Base-by-base conservation (phyloP, 495 filamentous ascomycete genomes). In the Xanthoparmelia taractica region DNA sequence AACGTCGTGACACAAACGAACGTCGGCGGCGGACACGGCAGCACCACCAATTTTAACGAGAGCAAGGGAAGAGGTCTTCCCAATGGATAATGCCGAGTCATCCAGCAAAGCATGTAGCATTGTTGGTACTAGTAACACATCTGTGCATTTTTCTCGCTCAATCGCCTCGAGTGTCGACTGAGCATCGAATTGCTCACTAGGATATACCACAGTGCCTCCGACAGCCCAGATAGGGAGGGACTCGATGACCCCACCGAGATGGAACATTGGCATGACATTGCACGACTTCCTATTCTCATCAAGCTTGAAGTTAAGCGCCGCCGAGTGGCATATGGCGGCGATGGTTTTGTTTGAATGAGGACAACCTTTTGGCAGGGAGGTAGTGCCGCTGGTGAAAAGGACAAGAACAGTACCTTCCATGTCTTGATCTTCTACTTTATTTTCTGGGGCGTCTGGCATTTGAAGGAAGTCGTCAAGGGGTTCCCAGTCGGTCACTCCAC, bases 351-450 rank as follows among this genome's bases (percentile, higher is more conserved):
- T 57, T 0, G 69, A 74, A 62, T 72, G 73, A 15, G 68, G 66
- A 58, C 77, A 79, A 31, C 71, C 73, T 64, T 80, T 80, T 4
- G 78, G 77, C 4, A 71, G 66, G 13, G 66, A 66, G 6, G 76
- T 74, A 1, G 75, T 78, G 23, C 78, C 77, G 58, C 74, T 76
- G 1, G 75, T 79, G 64, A 79, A 80, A 27, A 80, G 63, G 33
- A 77, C 72, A 52, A 73, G 67, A 29, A 59, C 40, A 38, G 57
- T 43, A 57, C 70, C 66, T 4, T 43, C 58, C 20, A 50, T 47
- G 20, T 15, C 31, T 25, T 37, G 23, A 15, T 12, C 56, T 23
- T 3, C 37, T 17, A n/a, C 37, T 36, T 55, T 47, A 20, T 23
- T 11, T 63, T 37, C 8, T 40, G 43, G 43, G 43, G n/a, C 43